These are phyloP conservation scores for Metschnikowia colocasiae DNA, from an alignment of 805 yeast genomes.

Conservation along the genomic window DNA sequence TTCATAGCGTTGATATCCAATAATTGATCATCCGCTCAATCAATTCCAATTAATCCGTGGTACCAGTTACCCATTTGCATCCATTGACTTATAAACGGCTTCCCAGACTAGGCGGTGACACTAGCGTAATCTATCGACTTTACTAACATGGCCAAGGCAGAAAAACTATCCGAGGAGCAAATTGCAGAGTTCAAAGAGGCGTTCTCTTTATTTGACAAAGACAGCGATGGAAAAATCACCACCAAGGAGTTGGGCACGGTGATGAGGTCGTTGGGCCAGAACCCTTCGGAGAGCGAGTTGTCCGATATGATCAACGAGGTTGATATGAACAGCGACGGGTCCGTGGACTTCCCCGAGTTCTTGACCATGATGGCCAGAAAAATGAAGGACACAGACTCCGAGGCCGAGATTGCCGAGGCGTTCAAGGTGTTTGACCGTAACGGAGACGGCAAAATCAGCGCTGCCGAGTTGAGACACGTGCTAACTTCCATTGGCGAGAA, in stretches of 20 bases:
- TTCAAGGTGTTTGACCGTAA: slow-evolving; percentile 95
- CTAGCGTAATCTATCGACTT: no score
- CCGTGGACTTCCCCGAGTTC: slow-evolving; percentile 47
- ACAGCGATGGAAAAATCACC: slow-evolving; percentile 94
- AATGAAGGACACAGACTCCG: slow-evolving; percentile 94
- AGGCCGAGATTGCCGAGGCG: slow-evolving; percentile 96
- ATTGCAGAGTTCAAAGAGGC: slow-evolving; percentile 97
- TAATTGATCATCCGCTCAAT: no score
- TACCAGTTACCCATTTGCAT: no score
- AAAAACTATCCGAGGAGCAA: slow-evolving; percentile 91
- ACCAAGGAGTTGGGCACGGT: slow-evolving; percentile 95
- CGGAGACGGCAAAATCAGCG: slow-evolving; percentile 95
- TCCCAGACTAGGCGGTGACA: no score
- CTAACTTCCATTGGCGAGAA: slow-evolving; percentile 97
- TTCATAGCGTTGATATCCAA: no score
- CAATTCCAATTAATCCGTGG: no score
- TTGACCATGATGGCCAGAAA: slow-evolving; percentile 50
- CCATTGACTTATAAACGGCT: no score
- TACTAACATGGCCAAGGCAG: slow-evolving; percentile 50
- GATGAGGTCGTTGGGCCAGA: slow-evolving; percentile 98
- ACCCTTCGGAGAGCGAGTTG: slow-evolving; percentile 93
- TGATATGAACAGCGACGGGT: slow-evolving; percentile 91
- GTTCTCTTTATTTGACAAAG: slow-evolving; percentile 93
- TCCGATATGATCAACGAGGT: slow-evolving; percentile 97
- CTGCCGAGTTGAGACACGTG: slow-evolving; percentile 95